phyloP scores from a whole-genome alignment of 1,139 yeast species.

The Suzukiozyma palmioleophila region DNA sequence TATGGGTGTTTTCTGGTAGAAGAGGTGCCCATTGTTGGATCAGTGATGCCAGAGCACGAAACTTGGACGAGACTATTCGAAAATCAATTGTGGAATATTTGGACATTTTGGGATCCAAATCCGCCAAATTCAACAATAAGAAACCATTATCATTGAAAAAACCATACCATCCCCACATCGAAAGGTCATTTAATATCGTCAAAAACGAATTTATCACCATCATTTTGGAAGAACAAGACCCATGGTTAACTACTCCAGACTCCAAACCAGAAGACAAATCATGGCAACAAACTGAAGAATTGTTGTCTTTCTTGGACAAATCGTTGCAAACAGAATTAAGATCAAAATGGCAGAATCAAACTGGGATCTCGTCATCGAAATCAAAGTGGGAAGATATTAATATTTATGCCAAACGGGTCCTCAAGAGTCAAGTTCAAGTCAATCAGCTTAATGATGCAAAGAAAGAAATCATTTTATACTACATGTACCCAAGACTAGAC shows the following conservation, averaged over 20 bases:
- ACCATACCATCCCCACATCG: slow-evolving; percentile 87
- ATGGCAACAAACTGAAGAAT: slow-evolving; percentile 46
- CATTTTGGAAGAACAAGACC: slow-evolving; percentile 78
- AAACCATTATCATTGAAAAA: slow-evolving; percentile 50
- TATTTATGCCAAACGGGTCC: slow-evolving; percentile 43
- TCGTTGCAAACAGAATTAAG: slow-evolving; percentile 50
- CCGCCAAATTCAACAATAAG: slow-evolving; percentile 25
- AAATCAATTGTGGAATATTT: slow-evolving; percentile 79
- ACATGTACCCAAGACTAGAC: slow-evolving; percentile 88
- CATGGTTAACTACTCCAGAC: slow-evolving; percentile 47
- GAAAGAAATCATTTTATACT: slow-evolving; percentile 76
- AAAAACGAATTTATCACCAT: slow-evolving; percentile 60
- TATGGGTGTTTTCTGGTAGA: slow-evolving; percentile 98
- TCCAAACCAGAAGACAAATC: slow-evolving; percentile 14
- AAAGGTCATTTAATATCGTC: slow-evolving; percentile 67
- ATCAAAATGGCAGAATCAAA: slow-evolving; percentile 38
- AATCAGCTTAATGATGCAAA: slow-evolving; percentile 62
- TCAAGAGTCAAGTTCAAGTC: slow-evolving; percentile 38
- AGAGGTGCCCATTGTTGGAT: slow-evolving; percentile 99
- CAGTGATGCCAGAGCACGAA: slow-evolving; percentile 78
- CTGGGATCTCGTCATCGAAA: slow-evolving; percentile 28
- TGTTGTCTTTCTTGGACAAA: slow-evolving; percentile 57
- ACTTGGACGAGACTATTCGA: slow-evolving; percentile 67
- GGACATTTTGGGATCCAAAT: slow-evolving; percentile 63
- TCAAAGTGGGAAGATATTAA: slow-evolving; percentile 85